Evolutionary conservation across 148 eudicot genomes (phyloP).

Genomic region (Chenopodium suecicum): DNA sequence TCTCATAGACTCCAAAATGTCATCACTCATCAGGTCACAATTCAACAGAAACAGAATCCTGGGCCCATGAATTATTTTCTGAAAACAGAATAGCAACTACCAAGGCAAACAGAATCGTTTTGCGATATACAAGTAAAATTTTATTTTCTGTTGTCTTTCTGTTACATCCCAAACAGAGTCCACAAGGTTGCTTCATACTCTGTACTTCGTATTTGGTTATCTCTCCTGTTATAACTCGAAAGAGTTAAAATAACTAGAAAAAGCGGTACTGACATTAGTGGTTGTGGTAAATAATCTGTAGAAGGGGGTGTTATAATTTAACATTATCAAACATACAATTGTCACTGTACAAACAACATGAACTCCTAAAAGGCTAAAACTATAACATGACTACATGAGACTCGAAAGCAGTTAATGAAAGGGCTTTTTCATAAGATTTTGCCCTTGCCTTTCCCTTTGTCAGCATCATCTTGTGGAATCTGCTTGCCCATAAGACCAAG

Average conservation of each 20-base stretch:
- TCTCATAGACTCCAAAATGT: too few species aligned
- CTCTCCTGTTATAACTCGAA: not conserved
- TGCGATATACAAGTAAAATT: too few species aligned
- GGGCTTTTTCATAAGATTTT: not conserved
- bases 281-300: not conserved
- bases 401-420: not conserved
- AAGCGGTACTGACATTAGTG: not conserved
- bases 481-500: conserved; percentile 90
- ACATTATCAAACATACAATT: not conserved
- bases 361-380: not conserved
- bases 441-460: conserved; percentile 41
- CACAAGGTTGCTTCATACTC: not conserved
- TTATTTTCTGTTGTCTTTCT: not conserved
- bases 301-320: not conserved
- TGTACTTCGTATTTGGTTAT: not conserved
- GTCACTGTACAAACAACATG: conserved; percentile 7
- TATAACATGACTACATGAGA: not conserved
- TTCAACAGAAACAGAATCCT: too few species aligned
- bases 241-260: not conserved
- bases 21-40: too few species aligned
- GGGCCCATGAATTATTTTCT: too few species aligned
- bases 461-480: conserved; percentile 58
- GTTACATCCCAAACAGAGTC: not conserved
- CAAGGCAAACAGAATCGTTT: not conserved
- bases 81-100: too few species aligned